These are phyloP conservation scores for Cordyceps cicadae DNA, from an alignment of 2,329 filamentous ascomycete species.

Conservation along the genomic window DNA sequence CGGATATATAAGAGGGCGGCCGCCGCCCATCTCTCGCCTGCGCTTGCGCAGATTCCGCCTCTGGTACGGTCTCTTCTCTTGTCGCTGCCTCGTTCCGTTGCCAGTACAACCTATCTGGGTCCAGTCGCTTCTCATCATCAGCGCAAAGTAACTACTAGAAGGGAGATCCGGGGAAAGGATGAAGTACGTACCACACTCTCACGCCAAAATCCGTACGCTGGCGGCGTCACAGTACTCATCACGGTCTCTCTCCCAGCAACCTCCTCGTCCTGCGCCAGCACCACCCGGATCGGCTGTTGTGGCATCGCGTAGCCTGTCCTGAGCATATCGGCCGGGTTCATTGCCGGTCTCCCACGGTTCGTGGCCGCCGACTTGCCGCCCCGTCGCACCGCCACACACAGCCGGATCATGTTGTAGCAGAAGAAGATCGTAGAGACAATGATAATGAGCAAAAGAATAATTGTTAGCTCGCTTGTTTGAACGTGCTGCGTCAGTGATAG, in stretches of 20 bases:
- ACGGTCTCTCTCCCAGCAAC: conserved; percentile 48
- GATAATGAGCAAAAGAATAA: conserved; percentile 72
- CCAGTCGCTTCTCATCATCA: conserved; percentile 50
- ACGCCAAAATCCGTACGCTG: conserved; percentile 79
- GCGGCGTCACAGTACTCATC: conserved; percentile 55
- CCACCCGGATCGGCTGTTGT: conserved; percentile 64
- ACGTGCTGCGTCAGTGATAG: conserved; percentile 59
- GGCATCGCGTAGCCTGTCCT: conserved; percentile 61
- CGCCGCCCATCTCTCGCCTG: conserved; percentile 26
- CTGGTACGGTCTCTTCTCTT: conserved; percentile 10
- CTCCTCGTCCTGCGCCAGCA: conserved; percentile 68
- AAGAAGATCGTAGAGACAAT: conserved; percentile 70
- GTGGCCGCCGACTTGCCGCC: conserved; percentile 27
- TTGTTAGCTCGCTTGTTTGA: conserved; percentile 63
- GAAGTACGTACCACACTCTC: conserved; percentile 62
- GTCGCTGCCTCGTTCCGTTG: conserved; percentile 48
- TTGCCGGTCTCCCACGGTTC: neutral
- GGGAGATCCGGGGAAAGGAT: neutral
- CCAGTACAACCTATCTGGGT: conserved; percentile 77
- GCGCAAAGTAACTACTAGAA: neutral
- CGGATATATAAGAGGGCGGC: conserved; percentile 68
- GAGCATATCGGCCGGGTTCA: conserved; percentile 1
- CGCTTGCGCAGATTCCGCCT: conserved; percentile 17
- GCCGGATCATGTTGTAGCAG: conserved; percentile 66
- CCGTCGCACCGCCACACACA: conserved; percentile 58